Base-by-base conservation (phyloP, 2,329 filamentous ascomycete species). In the Fusarium piperis region DNA sequence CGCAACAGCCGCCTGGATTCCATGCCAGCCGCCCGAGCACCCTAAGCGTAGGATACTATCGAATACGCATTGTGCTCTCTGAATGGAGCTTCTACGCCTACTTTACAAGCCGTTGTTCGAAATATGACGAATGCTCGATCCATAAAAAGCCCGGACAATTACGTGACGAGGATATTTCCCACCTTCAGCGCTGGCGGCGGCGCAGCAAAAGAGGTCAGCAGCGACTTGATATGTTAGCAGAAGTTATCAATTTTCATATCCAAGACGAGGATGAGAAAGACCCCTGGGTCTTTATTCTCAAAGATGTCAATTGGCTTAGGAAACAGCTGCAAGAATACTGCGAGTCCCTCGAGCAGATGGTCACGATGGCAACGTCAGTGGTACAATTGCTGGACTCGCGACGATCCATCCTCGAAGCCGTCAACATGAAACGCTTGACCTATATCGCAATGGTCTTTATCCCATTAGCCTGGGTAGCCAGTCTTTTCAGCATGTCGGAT, bases 171-270 rank as follows among this genome's bases (percentile, higher is more conserved):
- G 64, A 56, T 2, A 3, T 67, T 0, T 4, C 53, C 0, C 35
- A 67, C 0, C 11, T 66, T 0, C 62, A 67, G 2, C 33, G 33
- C 0, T 67, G 55, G 64, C 16, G 13, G 0, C 4, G 20, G 0
- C 28, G 55, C 0, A 18, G 23, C 0, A 55, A 6, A 3, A 48
- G 32, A 1, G 59, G 48, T 0, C 12, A 44, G 3, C 33, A 23
- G 0, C 60, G 60, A 0, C 28, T 67, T 0, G 6, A 0, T 1
- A 8, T 56, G 0, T 20, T 67, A 0, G 1, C n/a, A 0, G 55
- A 41, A 0, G 39, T 48, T 0, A 7, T 60, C 1, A 13, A 12
- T 2, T 33, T 8, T 0, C 30, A 36, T 12, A n/a, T 20, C 0
- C 1, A n/a, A 0, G 2, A 16, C 0, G 4, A 39, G 2, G 20